Evolutionary conservation across 768 basidiomycete species (phyloP), one percentile per base, ranked within the genome.

Genomic region (Lactarius pseudohatsudake): DNA sequence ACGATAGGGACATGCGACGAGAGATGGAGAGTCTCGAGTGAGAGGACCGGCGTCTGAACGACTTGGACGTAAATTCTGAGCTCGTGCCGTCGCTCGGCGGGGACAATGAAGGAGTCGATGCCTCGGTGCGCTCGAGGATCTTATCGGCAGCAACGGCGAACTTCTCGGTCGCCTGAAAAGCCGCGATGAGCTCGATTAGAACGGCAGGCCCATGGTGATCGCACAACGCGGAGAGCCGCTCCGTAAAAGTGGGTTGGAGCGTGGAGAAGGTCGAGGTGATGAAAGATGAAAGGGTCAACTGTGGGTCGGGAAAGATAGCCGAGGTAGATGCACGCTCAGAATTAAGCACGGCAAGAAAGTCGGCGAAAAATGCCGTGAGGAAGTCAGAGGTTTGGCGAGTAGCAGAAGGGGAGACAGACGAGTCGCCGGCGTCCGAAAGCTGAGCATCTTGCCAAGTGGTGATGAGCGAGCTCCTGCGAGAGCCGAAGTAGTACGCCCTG

Each of bases 401-500:
- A 15, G 40, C 72, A 9, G 75, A 41, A 7, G 70, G 36, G 20
- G 75, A 67, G 9, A 74, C 63, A 15, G 74, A 71, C n/a, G 75
- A 66, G n/a, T 81, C 82, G 59, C 81, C 82, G 18, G 38, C 28
- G 68, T 89, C 87, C 1, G 76, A 72, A 40, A 95, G 77, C 0
- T 74, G 73, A 1, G 84, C 84, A 32, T 79, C 78, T 70, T 86
- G 82, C 96, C 96, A 98, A 65, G 82, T 72, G 18, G 85, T 78
- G 50, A 92, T 80, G 16, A 96, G 76, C 18, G 79, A 71, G 16
- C 84, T 81, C 64, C 94, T 81, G 34, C 93, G 82, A 11, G 92
- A 89, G 15, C 92, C 92, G 76, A 94, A 92, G 79, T 98, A 99
- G 75, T 97, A 98, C 73, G 90, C 91, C 66, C 92, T 83, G 75